phyloP scores from a whole-genome alignment of 2,329 filamentous ascomycete genomes.

The Byssoonygena ceratinophila region DNA sequence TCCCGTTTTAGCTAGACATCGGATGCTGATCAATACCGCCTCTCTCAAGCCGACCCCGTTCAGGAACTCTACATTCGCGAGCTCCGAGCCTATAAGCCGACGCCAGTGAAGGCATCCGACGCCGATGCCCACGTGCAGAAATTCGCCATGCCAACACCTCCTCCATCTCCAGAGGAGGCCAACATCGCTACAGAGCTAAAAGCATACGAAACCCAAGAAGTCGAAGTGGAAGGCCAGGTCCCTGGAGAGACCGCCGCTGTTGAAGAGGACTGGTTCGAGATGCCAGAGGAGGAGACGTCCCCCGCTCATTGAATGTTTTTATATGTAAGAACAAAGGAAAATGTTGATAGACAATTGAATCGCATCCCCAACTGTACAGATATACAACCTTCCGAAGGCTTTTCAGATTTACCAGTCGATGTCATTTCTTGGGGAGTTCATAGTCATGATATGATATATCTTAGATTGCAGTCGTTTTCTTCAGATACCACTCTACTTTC shows the following conservation, averaged over 20 bases:
- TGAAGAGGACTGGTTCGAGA: slow-evolving; percentile 72
- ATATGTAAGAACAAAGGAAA: neutral
- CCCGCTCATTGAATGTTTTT: slow-evolving; percentile 32
- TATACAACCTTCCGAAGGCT: slow-evolving; percentile 5
- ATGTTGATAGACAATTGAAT: slow-evolving; percentile 6
- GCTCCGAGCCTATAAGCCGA: slow-evolving; percentile 87
- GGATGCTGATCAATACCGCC: slow-evolving; percentile 6
- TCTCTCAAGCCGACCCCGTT: slow-evolving; percentile 77
- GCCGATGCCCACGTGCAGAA: slow-evolving; percentile 82
- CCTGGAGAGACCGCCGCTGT: slow-evolving; percentile 50
- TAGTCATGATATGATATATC: too few species aligned
- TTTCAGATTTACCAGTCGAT: neutral
- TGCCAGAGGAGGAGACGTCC: slow-evolving; percentile 48
- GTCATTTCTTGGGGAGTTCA: neutral
- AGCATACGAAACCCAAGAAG: slow-evolving; percentile 86
- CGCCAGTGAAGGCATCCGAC: slow-evolving; percentile 72
- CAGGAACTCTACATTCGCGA: slow-evolving; percentile 97
- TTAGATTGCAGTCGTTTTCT: too few species aligned
- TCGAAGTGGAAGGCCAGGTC: slow-evolving; percentile 84
- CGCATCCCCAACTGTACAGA: slow-evolving; percentile 12
- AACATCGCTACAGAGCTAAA: slow-evolving; percentile 85
- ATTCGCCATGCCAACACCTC: slow-evolving; percentile 69
- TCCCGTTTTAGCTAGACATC: slow-evolving; percentile 31
- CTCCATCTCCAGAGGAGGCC: slow-evolving; percentile 82
- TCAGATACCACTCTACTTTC: too few species aligned